Evolutionary conservation across 805 yeast genomes (phyloP), one percentile per base, ranked within the genome.

Genomic region (Candida insectorum): DNA sequence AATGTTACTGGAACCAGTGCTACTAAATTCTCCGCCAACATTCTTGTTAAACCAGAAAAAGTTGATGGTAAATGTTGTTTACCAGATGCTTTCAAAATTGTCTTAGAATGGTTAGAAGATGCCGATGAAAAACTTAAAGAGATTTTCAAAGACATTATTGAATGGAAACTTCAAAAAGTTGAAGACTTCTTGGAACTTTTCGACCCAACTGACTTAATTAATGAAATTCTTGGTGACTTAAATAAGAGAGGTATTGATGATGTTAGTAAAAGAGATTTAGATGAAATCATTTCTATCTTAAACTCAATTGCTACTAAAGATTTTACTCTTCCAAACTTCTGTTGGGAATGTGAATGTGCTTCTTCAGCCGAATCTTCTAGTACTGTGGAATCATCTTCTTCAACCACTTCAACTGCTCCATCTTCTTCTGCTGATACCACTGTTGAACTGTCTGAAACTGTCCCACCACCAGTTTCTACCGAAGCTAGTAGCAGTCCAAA

Each of bases 391-490:
- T 15, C 31, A 3, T 4, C 13, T n/a, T 8, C 27, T n/a, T n/a
- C n/a, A n/a, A n/a, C n/a, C n/a, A n/a, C n/a, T n/a, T n/a, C n/a
- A n/a, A n/a, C n/a, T n/a, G n/a, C n/a, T n/a, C n/a, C n/a, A n/a
- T n/a, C n/a, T n/a, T n/a, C n/a, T n/a, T n/a, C n/a, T n/a, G n/a
- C n/a, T n/a, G n/a, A n/a, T n/a, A n/a, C n/a, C 6, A 7, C 31
- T 14, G n/a, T 18, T 12, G 12, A n/a, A 12, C n/a, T n/a, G n/a
- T 6, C 25, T 8, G 31, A 20, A 21, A 4, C 25, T 19, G 6
- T 33, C 13, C n/a, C 34, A 43, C 56, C 30, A 58, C 68, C 15
- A 54, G 64, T 14, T 63, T n/a, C n/a, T n/a, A n/a, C 68, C 35
- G 38, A 49, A 7, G 51, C 50, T 31, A 26, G 57, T 42, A 50